Evolutionary conservation across 2,329 filamentous ascomycete genomes (phyloP).

Genomic region (Beauveria varroae): DNA sequence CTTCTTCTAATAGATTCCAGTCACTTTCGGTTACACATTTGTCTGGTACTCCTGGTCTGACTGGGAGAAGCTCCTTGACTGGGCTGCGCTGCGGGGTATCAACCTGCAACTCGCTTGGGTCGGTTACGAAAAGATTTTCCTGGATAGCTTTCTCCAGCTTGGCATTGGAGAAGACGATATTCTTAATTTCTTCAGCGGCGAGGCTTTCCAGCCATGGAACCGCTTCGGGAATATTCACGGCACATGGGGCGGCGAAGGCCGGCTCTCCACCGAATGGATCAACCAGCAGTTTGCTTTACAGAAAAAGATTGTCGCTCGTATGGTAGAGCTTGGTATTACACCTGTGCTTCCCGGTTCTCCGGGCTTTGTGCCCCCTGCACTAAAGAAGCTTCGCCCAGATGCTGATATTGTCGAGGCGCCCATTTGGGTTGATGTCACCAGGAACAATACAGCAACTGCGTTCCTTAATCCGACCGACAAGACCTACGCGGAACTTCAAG

Average conservation of each 20-base stretch:
- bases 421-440: background rate
- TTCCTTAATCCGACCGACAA: constrained; percentile 40
- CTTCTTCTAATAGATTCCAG: background rate
- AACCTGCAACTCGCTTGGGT: constrained; percentile 46
- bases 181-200: background rate
- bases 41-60: constrained; percentile 32
- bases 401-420: constrained; percentile 34
- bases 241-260: constrained; percentile 34
- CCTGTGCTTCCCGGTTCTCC: constrained; percentile 43
- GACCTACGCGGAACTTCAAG: constrained; percentile 34
- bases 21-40: constrained; percentile 7
- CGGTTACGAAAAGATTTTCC: constrained; percentile 41
- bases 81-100: constrained; percentile 41
- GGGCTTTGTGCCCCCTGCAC: constrained; percentile 38
- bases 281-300: constrained; percentile 39
- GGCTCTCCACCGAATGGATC: constrained; percentile 36
- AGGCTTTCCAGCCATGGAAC: background rate
- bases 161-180: constrained; percentile 25
- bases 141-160: constrained; percentile 38
- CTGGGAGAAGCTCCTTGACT: constrained; percentile 45
- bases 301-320: constrained; percentile 38
- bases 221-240: constrained; percentile 24
- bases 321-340: constrained; percentile 45
- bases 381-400: constrained; percentile 31
- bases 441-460: constrained; percentile 35